Base-by-base conservation (phyloP, 2,329 filamentous ascomycete genomes). In the Aspergillus brasiliensis region DNA sequence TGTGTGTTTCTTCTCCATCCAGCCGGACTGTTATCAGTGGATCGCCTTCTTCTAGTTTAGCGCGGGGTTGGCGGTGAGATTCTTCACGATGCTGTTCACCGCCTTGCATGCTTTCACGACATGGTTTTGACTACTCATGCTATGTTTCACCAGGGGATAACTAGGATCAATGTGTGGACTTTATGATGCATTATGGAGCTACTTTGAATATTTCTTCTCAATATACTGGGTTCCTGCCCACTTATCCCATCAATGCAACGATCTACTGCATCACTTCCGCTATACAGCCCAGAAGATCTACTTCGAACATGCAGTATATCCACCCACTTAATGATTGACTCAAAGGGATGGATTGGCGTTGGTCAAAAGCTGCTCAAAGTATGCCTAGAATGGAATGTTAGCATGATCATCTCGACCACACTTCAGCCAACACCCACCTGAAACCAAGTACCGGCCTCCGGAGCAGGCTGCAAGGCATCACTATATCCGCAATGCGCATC, bases 361-460 rank as follows among this genome's bases (percentile, higher is more conserved):
- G 11, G 48, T 51, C 19, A 73, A 58, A 21, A 73, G 59, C 51
- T 74, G 70, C 42, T 67, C 66, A 28, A 74, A 73, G 52, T 72
- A 74, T 1, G 66, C 65, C 70, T 71, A 21, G 48, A 40, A 8
- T 4, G 1, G 3, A 8, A 19, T 11, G 17, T 64, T 42, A 65
- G 56, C 23, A 42, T 28, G n/a, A 1, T 6, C 2, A 8, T 3
- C 63, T 2, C 75, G 61, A 17, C 75, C 62, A 66, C 67, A 69
- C 63, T 74, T 2, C 7, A 13, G 13, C 3, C 60, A 37, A 77
- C 74, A 68, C 80, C 76, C 6, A 78, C 80, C 68, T 83, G 74
- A 74, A 89, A 89, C 88, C 88, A 91, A 8, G 80, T 77, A 28
- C 89, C 88, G 8, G 89, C 88, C 74, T 91, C 86, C 28, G 88